Evolutionary conservation across 352 stramenopile genomes (phyloP).

Genomic region (Pythium guiyangense): DNA sequence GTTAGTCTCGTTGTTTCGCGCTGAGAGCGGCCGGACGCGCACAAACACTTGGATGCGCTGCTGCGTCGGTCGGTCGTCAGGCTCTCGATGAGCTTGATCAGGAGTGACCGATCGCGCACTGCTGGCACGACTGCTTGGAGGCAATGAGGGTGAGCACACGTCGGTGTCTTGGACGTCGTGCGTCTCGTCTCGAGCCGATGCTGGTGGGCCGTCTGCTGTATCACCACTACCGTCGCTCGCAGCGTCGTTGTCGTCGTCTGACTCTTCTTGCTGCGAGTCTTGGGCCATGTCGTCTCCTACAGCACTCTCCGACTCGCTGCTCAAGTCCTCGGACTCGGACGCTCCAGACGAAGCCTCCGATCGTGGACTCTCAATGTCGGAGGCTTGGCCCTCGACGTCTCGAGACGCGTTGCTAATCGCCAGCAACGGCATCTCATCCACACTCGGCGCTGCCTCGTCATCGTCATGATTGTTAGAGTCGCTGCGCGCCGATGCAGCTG

Average conservation of each 20-base stretch:
- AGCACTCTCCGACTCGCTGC: no score
- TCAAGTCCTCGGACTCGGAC: no score
- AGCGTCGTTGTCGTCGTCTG: not conserved
- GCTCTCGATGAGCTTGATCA: not conserved
- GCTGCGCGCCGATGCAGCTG: no score
- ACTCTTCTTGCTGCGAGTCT: no score
- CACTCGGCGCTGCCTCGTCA: not conserved
- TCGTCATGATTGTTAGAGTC: not conserved
- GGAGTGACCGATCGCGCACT: not conserved
- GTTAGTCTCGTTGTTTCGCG: slow-evolving; percentile 10
- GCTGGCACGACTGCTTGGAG: not conserved
- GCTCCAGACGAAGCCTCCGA: no score
- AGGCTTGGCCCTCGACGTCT: not conserved
- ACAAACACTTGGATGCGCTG: slow-evolving; percentile 63
- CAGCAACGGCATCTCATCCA: not conserved
- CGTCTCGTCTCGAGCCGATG: no score
- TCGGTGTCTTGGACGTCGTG: not conserved
- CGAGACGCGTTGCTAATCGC: not conserved
- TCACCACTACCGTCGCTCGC: no score
- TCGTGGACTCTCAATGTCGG: no score
- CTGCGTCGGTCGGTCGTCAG: slow-evolving; percentile 1
- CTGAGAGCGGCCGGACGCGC: slow-evolving; percentile 45
- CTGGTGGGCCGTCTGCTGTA: no score
- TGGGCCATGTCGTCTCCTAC: no score
- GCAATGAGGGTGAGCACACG: no score